Conservation (phyloP, 169 alveolate species). For the Cryptosporidium sp. region DNA sequence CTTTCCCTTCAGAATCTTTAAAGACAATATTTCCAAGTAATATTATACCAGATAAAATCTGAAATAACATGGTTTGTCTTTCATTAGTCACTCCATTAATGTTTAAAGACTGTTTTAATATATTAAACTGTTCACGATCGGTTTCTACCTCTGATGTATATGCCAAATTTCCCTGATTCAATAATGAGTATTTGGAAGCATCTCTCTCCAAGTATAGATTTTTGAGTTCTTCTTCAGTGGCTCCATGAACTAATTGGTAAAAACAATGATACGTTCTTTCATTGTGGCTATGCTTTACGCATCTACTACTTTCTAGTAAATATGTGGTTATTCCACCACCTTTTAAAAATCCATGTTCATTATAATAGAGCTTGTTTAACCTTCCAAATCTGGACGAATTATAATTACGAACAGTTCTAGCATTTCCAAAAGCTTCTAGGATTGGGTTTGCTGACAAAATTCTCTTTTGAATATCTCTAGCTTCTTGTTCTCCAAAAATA, state of each 20-base stretch:
- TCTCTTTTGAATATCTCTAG: constrained; percentile 77
- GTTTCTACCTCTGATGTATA: constrained; percentile 80
- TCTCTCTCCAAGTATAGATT: constrained; percentile 56
- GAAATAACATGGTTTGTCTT: constrained; percentile 80
- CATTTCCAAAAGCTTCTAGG: constrained; percentile 93
- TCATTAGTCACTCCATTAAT: constrained; percentile 81
- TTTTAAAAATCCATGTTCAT: constrained; percentile 82
- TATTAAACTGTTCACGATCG: constrained; percentile 83
- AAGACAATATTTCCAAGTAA: constrained; percentile 88
- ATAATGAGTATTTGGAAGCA: constrained; percentile 24
- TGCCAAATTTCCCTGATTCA: constrained; percentile 79
- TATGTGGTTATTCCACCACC: constrained; percentile 88
- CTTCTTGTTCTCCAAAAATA: constrained; percentile 76
- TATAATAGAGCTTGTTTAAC: constrained; percentile 82
- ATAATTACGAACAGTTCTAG: constrained; percentile 91
- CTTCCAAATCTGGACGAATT: constrained; percentile 93
- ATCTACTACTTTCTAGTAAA: constrained; percentile 90
- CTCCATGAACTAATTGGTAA: constrained; percentile 84
- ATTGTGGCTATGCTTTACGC: constrained; percentile 83
- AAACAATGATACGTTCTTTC: constrained; percentile 92
- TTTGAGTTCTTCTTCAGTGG: constrained; percentile 48
- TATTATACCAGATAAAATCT: constrained; percentile 82
- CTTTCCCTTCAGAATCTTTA: constrained; percentile 59
- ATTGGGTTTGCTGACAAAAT: constrained; percentile 90
- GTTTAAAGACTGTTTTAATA: constrained; percentile 83